These are phyloP conservation scores for Trichocomaceae sp. DNA, from an alignment of 2,329 filamentous ascomycete species.

Conservation along the genomic window DNA sequence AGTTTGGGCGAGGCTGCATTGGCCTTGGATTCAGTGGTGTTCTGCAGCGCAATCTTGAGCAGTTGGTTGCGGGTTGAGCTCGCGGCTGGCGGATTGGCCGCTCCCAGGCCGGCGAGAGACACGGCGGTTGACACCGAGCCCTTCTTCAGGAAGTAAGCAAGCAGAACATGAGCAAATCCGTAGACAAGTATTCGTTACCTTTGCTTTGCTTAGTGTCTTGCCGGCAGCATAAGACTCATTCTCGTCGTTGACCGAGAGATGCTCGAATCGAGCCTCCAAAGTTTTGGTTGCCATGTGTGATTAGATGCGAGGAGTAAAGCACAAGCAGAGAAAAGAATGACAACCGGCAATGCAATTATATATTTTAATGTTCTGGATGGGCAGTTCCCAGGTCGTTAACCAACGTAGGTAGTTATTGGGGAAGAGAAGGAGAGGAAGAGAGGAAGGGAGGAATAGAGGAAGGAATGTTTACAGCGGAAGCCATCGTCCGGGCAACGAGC, in stretches of 20 bases:
- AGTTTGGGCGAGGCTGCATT: slow-evolving; percentile 55
- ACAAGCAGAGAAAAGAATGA: not conserved
- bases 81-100: slow-evolving; percentile 35
- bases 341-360: not conserved
- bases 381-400: too few species aligned
- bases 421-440: too few species aligned
- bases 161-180: slow-evolving; percentile 9
- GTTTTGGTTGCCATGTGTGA: slow-evolving; percentile 63
- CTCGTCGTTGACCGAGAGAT: slow-evolving; percentile 82
- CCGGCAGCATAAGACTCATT: slow-evolving; percentile 55
- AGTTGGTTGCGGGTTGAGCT: slow-evolving; percentile 67
- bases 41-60: slow-evolving; percentile 77
- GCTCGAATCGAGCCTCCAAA: slow-evolving; percentile 83
- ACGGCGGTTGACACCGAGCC: slow-evolving; percentile 42
- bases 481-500: slow-evolving; percentile 25
- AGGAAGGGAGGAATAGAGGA: not conserved
- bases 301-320: not conserved
- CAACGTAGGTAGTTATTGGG: too few species aligned
- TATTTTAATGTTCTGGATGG: too few species aligned
- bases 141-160: slow-evolving; percentile 25
- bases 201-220: slow-evolving; percentile 61
- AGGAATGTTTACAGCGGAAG: slow-evolving; percentile 8
- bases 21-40: slow-evolving; percentile 58
- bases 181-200: slow-evolving; percentile 50
- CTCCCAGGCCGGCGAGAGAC: slow-evolving; percentile 43